Conservation (phyloP, 371 early-diverging fungal species). For the Encephalitozoon intestinalis region DNA sequence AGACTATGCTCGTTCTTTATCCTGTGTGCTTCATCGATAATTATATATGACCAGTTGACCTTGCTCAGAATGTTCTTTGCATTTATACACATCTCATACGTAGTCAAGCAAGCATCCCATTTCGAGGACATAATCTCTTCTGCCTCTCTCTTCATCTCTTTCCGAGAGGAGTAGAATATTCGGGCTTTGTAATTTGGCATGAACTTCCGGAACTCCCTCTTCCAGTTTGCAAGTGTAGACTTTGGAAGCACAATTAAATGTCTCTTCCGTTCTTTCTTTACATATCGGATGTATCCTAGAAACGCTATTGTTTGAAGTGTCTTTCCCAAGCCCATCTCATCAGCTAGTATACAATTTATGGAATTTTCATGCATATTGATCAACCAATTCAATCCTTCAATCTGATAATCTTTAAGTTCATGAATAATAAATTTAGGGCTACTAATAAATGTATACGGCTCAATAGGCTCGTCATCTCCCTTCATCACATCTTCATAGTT, state of each 20-base stretch:
- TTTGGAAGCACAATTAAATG: conserved; percentile 91
- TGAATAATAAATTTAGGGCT: conserved; percentile 53
- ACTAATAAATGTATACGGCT: conserved; percentile 50
- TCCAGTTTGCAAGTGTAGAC: conserved; percentile 90
- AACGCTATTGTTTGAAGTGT: conserved; percentile 86
- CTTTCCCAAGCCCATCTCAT: conserved; percentile 92
- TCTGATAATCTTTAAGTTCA: conserved; percentile 66
- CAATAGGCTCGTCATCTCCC: conserved; percentile 27
- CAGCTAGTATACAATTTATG: conserved; percentile 89
- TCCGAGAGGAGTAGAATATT: conserved; percentile 73
- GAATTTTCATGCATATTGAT: conserved; percentile 84
- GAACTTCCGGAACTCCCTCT: conserved; percentile 80
- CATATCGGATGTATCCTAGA: conserved; percentile 40
- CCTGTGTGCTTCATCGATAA: conserved; percentile 97
- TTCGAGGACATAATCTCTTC: conserved; percentile 65
- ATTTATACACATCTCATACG: conserved; percentile 86
- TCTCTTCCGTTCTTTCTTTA: conserved; percentile 43
- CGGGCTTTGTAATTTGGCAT: conserved; percentile 73
- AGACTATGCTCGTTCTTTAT: conserved; percentile 94
- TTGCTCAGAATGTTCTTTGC: conserved; percentile 74
- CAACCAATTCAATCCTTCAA: conserved; percentile 95
- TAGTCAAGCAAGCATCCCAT: conserved; percentile 86
- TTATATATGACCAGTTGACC: conserved; percentile 77
- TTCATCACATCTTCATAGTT: background rate
- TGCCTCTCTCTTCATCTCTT: conserved; percentile 70